A percentile compares a stretch with the other conserved stretches of the same genome.
Evolutionary conservation across 2,329 filamentous ascomycete species (phyloP).

Genomic region (Epicoccum nigrum): DNA sequence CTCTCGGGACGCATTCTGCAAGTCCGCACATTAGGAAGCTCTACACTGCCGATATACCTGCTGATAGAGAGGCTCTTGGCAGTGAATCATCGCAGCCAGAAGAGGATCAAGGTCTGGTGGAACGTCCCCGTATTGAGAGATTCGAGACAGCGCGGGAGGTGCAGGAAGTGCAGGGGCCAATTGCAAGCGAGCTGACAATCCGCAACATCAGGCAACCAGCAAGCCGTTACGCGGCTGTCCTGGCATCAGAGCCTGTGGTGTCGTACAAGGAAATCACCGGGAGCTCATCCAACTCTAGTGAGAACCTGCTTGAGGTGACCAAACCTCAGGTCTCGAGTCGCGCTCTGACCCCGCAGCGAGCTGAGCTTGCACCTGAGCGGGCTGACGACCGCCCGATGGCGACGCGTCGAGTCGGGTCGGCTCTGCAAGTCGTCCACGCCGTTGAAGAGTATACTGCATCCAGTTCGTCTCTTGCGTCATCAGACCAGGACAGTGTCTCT

Average conservation of each 20-base stretch:
- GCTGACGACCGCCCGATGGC: conserved; percentile 9
- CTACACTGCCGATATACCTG: conserved; percentile 2
- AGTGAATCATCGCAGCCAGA: not conserved
- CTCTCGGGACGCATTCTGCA: not conserved
- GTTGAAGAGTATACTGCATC: conserved; percentile 38
- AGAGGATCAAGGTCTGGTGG: conserved; percentile 15
- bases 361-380: conserved; percentile 8
- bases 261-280: conserved; percentile 15
- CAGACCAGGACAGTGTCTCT: conserved; percentile 36
- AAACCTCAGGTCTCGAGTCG: conserved; percentile 12
- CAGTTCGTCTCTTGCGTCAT: conserved; percentile 41
- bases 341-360: conserved; percentile 11
- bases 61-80: not conserved
- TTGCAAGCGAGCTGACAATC: conserved; percentile 19
- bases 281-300: conserved; percentile 9
- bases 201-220: conserved; percentile 15
- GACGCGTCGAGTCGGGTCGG: conserved; percentile 23
- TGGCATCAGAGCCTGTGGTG: conserved; percentile 11
- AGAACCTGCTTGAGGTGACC: conserved; percentile 4
- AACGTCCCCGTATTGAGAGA: conserved; percentile 21
- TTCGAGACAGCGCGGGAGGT: conserved; percentile 13
- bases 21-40: conserved; percentile 1
- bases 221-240: conserved; percentile 8
- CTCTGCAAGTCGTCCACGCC: conserved; percentile 41
- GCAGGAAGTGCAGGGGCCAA: conserved; percentile 13